These are phyloP conservation scores for Schizonepeta tenuifolia DNA, from an alignment of 257 asterid genomes.

Conservation along the genomic window DNA sequence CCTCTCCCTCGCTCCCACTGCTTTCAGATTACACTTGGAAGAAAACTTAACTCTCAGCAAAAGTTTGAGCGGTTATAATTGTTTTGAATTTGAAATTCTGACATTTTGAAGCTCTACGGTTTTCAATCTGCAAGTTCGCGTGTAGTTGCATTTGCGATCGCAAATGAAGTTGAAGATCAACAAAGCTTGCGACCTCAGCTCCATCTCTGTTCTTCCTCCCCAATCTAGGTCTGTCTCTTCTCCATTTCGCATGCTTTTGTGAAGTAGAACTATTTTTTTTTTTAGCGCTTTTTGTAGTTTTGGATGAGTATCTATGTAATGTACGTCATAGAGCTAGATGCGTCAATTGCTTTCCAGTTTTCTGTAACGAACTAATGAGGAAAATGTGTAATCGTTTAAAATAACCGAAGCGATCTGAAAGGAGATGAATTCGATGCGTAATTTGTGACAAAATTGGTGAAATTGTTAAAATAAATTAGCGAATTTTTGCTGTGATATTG, in stretches of 20 bases:
- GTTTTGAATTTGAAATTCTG: not conserved
- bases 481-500: slow-evolving; percentile 20
- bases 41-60: not conserved
- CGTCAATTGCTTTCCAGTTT: not conserved
- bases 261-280: not conserved
- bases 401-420: not conserved
- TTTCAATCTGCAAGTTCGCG: not conserved
- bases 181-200: slow-evolving; percentile 89
- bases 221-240: slow-evolving; percentile 62
- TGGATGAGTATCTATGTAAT: not conserved
- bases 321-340: slow-evolving; percentile 1
- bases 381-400: not conserved
- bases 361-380: not conserved
- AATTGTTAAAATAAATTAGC: not conserved
- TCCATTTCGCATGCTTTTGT: slow-evolving; percentile 7
- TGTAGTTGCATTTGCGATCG: slow-evolving; percentile 23
- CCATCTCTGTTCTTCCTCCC: slow-evolving; percentile 96
- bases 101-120: slow-evolving; percentile 9
- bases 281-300: not conserved
- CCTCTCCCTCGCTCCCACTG: not conserved
- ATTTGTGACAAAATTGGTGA: slow-evolving; percentile 2
- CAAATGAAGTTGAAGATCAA: slow-evolving; percentile 83
- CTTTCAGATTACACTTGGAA: not conserved
- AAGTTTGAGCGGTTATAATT: not conserved
- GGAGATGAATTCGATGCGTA: slow-evolving; percentile 6